Conservation (phyloP, 2,329 filamentous ascomycete genomes). For the Pseudogymnoascus destructans region DNA sequence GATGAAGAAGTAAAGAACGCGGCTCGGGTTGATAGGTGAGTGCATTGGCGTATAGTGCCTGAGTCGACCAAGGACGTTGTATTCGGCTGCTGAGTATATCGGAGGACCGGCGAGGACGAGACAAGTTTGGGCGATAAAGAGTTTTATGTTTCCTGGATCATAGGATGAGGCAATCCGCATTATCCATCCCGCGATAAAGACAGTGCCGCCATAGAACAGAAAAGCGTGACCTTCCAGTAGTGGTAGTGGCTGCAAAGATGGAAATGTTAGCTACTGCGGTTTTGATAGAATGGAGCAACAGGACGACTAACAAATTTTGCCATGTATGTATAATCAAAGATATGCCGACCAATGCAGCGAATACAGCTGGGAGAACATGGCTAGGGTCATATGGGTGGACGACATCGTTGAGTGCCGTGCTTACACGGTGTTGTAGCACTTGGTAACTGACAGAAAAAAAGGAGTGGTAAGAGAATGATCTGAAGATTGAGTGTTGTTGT, state of each 20-base stretch:
- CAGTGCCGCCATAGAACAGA: constrained; percentile 26
- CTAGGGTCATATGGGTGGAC: constrained; percentile 22
- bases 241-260: constrained; percentile 19
- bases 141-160: constrained; percentile 20
- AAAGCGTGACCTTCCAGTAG: constrained; percentile 28
- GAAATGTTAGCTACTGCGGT: background rate
- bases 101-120: constrained; percentile 28
- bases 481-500: background rate
- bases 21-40: constrained; percentile 27
- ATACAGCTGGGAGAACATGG: constrained; percentile 26
- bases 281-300: background rate
- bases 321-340: constrained; percentile 24
- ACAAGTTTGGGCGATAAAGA: constrained; percentile 27
- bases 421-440: background rate
- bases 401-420: background rate
- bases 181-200: constrained; percentile 29
- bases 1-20: constrained; percentile 27
- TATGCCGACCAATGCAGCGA: constrained; percentile 24
- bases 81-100: constrained; percentile 28
- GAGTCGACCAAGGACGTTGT: constrained; percentile 28
- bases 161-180: constrained; percentile 24
- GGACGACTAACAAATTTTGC: constrained; percentile 26
- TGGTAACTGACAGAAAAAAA: background rate
- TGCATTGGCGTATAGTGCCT: constrained; percentile 30
- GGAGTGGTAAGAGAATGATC: background rate